phyloP scores from a whole-genome alignment of 257 asterid species.

The Gentiana straminea region DNA sequence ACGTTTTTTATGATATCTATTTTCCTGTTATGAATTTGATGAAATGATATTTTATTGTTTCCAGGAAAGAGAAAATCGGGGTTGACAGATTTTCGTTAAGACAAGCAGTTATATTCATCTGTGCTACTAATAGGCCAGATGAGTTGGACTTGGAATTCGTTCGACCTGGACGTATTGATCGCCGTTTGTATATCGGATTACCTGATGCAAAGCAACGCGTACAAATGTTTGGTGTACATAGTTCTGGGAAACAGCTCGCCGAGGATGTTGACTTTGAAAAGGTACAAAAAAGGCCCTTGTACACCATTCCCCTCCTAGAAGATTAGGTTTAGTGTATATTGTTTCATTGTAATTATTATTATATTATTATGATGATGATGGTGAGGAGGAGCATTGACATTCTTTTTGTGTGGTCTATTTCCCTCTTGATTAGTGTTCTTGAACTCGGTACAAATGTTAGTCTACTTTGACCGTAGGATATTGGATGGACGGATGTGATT shows the following conservation, averaged over 20 bases:
- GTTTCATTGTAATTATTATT: too few relatives aligned
- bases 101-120: slow-evolving; percentile 87
- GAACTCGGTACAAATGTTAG: too few relatives aligned
- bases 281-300: slow-evolving; percentile 31
- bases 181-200: slow-evolving; percentile 86
- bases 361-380: too few relatives aligned
- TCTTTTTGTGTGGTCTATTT: too few relatives aligned
- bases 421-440: too few relatives aligned
- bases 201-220: slow-evolving; percentile 94
- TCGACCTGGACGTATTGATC: slow-evolving; percentile 88
- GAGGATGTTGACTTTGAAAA: slow-evolving; percentile 81
- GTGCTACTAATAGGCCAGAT: slow-evolving; percentile 99
- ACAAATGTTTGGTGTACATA: slow-evolving; percentile 92
- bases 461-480: too few relatives aligned
- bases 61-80: slow-evolving; percentile 82
- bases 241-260: slow-evolving; percentile 78
- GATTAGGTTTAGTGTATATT: too few relatives aligned
- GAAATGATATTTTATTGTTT: slow-evolving; percentile 2
- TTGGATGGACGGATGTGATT: too few relatives aligned
- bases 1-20: too few relatives aligned
- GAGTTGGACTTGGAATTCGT: slow-evolving; percentile 80
- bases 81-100: slow-evolving; percentile 83
- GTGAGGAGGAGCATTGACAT: too few relatives aligned
- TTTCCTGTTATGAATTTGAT: too few relatives aligned
- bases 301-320: slow-evolving; percentile 4